These are phyloP conservation scores for Tulasnella sp. DNA, from an alignment of 768 basidiomycete genomes.

Conservation along the genomic window DNA sequence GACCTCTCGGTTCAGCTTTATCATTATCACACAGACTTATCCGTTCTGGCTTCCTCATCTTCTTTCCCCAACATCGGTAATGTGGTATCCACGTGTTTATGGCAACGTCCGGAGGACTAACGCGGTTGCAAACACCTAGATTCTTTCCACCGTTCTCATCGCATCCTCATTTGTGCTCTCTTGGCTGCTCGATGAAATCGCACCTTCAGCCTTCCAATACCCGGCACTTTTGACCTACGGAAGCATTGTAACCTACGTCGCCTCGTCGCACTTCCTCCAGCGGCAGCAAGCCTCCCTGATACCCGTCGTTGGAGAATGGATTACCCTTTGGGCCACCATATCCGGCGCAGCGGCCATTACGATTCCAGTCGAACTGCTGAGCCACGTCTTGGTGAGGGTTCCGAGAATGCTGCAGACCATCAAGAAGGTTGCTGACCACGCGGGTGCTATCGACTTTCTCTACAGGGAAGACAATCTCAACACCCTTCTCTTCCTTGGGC, in stretches of 20 bases:
- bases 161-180: conserved; percentile 41
- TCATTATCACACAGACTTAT: conserved; percentile 60
- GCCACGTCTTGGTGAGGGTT: conserved; percentile 1
- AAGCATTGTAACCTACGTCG: conserved; percentile 45
- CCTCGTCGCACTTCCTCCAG: background rate
- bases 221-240: conserved; percentile 26
- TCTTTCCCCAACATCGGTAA: conserved; percentile 37
- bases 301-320: background rate
- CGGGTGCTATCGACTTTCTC: conserved; percentile 41
- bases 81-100: background rate
- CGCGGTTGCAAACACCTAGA: conserved; percentile 27
- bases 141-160: conserved; percentile 39
- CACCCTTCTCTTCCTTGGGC: conserved; percentile 32
- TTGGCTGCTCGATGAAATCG: conserved; percentile 39
- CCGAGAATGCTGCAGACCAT: background rate
- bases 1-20: conserved; percentile 37
- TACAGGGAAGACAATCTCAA: conserved; percentile 44
- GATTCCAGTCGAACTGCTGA: background rate
- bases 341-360: background rate
- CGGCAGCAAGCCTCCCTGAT: background rate
- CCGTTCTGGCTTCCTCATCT: conserved; percentile 51
- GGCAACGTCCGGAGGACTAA: background rate
- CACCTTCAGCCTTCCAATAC: background rate
- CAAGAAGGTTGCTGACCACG: background rate
- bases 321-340: background rate